These are phyloP conservation scores for Asclepias syriaca DNA, from an alignment of 257 asterid species.

Conservation along the genomic window DNA sequence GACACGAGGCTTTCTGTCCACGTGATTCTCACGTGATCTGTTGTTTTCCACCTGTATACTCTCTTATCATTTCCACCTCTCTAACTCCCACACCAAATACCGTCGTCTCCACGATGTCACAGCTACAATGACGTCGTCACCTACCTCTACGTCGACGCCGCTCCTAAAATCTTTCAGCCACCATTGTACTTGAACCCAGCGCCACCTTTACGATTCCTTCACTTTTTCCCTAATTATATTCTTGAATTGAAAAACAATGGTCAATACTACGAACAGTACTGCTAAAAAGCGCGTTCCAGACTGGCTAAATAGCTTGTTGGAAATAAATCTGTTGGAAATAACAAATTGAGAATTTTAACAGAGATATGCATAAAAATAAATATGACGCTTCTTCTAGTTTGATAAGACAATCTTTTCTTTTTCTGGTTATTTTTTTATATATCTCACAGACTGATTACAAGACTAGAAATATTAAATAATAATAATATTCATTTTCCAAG, in stretches of 20 bases:
- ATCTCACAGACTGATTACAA: too few relatives aligned
- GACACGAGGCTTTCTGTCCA: background rate
- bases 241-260: slow-evolving; percentile 4
- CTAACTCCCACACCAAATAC: background rate
- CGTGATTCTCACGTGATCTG: slow-evolving; percentile 4
- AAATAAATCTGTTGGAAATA: too few relatives aligned
- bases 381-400: too few relatives aligned
- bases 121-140: background rate
- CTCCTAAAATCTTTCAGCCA: slow-evolving; percentile 2
- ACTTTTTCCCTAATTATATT: background rate
- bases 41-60: background rate
- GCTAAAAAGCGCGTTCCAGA: slow-evolving; percentile 26
- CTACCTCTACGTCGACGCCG: slow-evolving; percentile 9
- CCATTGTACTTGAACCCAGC: background rate
- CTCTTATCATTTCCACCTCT: background rate
- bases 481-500: too few relatives aligned
- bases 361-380: too few relatives aligned
- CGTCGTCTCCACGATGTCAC: background rate
- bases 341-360: too few relatives aligned
- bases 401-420: too few relatives aligned
- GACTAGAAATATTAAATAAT: too few relatives aligned
- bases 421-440: too few relatives aligned
- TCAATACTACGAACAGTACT: slow-evolving; percentile 8
- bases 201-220: background rate
- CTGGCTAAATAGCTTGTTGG: too few relatives aligned